Conservation (phyloP, 2,329 filamentous ascomycete genomes). For the Aureobasidium namibiae region DNA sequence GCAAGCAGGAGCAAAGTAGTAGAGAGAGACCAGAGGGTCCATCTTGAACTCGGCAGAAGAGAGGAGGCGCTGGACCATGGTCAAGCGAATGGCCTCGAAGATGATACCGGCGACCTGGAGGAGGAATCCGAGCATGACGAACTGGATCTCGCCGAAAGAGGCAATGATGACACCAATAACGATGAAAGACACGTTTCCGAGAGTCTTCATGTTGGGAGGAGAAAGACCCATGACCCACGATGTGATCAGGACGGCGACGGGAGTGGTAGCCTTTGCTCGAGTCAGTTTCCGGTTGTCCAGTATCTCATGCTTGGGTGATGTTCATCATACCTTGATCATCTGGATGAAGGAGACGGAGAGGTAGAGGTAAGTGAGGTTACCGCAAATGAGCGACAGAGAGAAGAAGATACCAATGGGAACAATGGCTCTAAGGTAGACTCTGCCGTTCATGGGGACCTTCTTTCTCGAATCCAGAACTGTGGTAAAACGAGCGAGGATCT, state of each 20-base stretch:
- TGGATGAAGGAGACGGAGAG: slow-evolving; percentile 95
- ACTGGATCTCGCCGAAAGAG: slow-evolving; percentile 91
- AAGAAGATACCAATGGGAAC: slow-evolving; percentile 94
- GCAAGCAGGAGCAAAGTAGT: slow-evolving; percentile 83
- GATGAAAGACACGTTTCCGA: slow-evolving; percentile 90
- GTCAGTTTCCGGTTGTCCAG: slow-evolving; percentile 5
- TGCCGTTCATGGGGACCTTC: slow-evolving; percentile 93
- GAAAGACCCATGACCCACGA: slow-evolving; percentile 83
- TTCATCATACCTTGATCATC: slow-evolving; percentile 79
- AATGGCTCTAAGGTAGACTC: slow-evolving; percentile 85
- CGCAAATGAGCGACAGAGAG: slow-evolving; percentile 90
- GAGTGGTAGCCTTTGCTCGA: slow-evolving; percentile 69
- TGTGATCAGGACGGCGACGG: slow-evolving; percentile 82
- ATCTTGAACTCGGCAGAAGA: slow-evolving; percentile 84
- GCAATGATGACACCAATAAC: slow-evolving; percentile 92
- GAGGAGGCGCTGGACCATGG: slow-evolving; percentile 75
- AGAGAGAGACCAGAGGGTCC: slow-evolving; percentile 80
- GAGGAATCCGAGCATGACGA: slow-evolving; percentile 70
- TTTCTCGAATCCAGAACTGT: slow-evolving; percentile 87
- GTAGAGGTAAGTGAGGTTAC: slow-evolving; percentile 92
- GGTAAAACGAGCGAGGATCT: slow-evolving; percentile 84
- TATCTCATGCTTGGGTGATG: slow-evolving; percentile 13
- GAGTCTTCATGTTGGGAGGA: slow-evolving; percentile 73
- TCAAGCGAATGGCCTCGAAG: slow-evolving; percentile 75
- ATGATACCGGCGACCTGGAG: slow-evolving; percentile 71